Percentiles rank a stretch among this genome's conserved stretches.
Conservation (phyloP, 164 flowering plant genomes). For the Stephania cephalantha region DNA sequence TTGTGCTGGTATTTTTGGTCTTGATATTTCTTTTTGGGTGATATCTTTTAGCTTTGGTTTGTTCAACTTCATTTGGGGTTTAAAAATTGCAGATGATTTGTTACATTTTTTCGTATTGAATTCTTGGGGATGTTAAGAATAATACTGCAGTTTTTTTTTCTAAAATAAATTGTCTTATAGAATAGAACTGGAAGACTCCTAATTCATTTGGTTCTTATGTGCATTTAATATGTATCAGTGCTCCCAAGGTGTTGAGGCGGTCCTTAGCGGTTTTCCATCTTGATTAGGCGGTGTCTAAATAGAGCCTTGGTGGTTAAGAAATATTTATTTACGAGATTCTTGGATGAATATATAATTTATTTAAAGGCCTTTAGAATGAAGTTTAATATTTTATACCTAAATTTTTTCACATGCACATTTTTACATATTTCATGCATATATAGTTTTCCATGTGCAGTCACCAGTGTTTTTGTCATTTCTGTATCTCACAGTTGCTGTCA, state of each 20-base stretch:
- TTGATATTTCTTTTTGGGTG: neutral
- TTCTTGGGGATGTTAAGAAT: no score
- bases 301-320: no score
- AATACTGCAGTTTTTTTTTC: neutral
- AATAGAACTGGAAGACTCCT: neutral
- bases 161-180: neutral
- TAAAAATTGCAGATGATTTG: neutral
- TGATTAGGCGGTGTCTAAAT: no score
- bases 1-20: neutral
- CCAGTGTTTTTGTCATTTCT: neutral
- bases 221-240: no score
- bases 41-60: neutral
- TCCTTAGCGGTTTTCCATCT: no score
- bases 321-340: no score
- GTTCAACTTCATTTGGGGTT: neutral
- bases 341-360: no score
- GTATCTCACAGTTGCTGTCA: neutral
- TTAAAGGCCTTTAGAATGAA: no score
- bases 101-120: neutral
- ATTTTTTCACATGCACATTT: no score
- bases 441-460: no score
- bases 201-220: neutral
- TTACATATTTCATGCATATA: no score
- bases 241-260: neutral
- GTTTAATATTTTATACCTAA: no score